phyloP scores from a whole-genome alignment of 768 basidiomycete genomes.

The Pleurotus citrinopileatus region DNA sequence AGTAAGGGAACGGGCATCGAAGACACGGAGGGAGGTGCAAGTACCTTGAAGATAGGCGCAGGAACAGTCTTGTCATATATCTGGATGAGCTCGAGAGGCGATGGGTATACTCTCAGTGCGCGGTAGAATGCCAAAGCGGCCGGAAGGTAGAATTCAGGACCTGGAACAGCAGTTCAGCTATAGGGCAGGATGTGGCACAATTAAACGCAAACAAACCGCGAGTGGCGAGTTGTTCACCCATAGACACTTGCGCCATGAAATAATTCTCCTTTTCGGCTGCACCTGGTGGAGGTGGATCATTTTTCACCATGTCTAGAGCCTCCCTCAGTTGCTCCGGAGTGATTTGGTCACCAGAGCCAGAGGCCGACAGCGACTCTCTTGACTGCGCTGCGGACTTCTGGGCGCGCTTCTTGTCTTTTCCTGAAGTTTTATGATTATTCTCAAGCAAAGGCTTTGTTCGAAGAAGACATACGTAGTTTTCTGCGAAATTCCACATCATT shows the following conservation, averaged over 20 bases:
- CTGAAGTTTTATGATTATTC: constrained; percentile 35
- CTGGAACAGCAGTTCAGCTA: too few species aligned
- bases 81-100: constrained; percentile 89
- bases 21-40: constrained; percentile 13
- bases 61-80: constrained; percentile 94
- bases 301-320: constrained; percentile 64
- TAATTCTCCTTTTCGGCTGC: constrained; percentile 81
- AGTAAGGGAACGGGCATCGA: constrained; percentile 6
- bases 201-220: constrained; percentile 55
- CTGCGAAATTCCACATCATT: constrained; percentile 87
- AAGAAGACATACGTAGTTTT: constrained; percentile 61
- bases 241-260: constrained; percentile 87
- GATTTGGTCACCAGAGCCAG: constrained; percentile 24
- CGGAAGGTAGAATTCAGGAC: constrained; percentile 71
- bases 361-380: constrained; percentile 35
- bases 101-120: constrained; percentile 91
- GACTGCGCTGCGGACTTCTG: constrained; percentile 61
- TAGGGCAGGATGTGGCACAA: too few species aligned
- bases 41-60: constrained; percentile 73
- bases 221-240: constrained; percentile 80
- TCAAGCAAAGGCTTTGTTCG: constrained; percentile 11
- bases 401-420: constrained; percentile 90
- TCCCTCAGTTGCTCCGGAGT: constrained; percentile 54
- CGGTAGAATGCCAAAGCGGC: constrained; percentile 92
- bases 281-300: constrained; percentile 64